Conservation (phyloP, 345 rosid species). For the Citrus inodora region DNA sequence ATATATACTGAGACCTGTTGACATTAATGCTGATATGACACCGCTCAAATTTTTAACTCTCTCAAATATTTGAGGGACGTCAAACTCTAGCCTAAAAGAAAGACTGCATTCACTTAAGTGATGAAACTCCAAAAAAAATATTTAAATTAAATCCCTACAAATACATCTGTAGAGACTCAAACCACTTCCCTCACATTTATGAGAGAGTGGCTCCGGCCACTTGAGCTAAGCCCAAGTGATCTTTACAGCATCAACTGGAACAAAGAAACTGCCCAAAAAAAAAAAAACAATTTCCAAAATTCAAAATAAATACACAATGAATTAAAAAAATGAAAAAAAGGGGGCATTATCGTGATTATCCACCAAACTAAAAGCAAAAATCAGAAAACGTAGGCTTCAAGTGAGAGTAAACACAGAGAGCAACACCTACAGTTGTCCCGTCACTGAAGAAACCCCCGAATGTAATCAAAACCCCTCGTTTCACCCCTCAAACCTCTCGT, state of each 20-base stretch:
- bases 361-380: constrained; percentile 3
- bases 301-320: neutral
- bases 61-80: too few species aligned
- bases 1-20: too few species aligned
- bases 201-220: too few species aligned
- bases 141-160: too few species aligned
- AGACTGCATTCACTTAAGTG: rapidly evolving
- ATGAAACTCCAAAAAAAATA: too few species aligned
- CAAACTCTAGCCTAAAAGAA: too few species aligned
- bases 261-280: neutral
- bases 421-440: constrained; percentile 15
- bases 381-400: constrained; percentile 32
- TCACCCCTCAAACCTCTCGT: neutral
- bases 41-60: too few species aligned
- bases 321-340: neutral
- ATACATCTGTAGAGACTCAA: rapidly evolving
- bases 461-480: constrained; percentile 1
- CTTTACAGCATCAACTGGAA: neutral
- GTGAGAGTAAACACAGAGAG: constrained; percentile 23
- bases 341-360: constrained; percentile 32
- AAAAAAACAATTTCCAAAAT: neutral
- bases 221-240: too few species aligned
- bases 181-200: too few species aligned
- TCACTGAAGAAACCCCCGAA: constrained; percentile 17
- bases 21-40: too few species aligned